These are phyloP conservation scores for Pseudogymnoascus sp. DNA, from an alignment of 2,329 filamentous ascomycete genomes.

Conservation along the genomic window DNA sequence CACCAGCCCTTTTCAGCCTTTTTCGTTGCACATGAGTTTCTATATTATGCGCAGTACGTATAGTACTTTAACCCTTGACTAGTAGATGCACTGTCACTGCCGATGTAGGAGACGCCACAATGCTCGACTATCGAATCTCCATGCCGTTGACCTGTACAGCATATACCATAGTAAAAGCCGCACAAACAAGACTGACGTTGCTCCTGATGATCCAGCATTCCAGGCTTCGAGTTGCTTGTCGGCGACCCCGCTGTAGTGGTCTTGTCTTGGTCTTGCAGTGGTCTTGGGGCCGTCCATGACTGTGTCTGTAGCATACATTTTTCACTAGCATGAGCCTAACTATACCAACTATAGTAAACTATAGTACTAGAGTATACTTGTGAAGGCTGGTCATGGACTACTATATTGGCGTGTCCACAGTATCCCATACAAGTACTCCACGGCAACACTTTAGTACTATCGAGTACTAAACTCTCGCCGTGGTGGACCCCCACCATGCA, in stretches of 20 bases:
- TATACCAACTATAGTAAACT: neutral
- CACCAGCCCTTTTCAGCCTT: neutral
- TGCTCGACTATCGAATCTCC: neutral
- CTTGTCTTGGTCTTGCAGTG: neutral
- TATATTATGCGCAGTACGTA: neutral
- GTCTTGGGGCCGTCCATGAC: neutral
- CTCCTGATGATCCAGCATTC: neutral
- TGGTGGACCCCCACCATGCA: neutral
- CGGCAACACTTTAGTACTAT: neutral
- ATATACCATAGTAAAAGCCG: neutral
- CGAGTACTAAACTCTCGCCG: neutral
- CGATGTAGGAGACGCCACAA: neutral
- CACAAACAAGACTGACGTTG: neutral
- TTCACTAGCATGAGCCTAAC: neutral
- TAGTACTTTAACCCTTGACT: neutral
- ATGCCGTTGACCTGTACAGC: neutral
- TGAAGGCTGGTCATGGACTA: neutral
- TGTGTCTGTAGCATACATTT: neutral
- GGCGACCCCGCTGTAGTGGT: neutral
- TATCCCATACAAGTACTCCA: neutral
- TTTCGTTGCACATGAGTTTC: neutral
- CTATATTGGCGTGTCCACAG: no score
- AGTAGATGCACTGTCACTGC: neutral
- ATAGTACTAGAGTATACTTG: no score
- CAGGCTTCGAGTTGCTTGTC: neutral